Percentiles rank a stretch among this genome's conserved stretches.
Evolutionary conservation across 208 protist species (phyloP).

Genomic region (Wallacemonas sp.): DNA sequence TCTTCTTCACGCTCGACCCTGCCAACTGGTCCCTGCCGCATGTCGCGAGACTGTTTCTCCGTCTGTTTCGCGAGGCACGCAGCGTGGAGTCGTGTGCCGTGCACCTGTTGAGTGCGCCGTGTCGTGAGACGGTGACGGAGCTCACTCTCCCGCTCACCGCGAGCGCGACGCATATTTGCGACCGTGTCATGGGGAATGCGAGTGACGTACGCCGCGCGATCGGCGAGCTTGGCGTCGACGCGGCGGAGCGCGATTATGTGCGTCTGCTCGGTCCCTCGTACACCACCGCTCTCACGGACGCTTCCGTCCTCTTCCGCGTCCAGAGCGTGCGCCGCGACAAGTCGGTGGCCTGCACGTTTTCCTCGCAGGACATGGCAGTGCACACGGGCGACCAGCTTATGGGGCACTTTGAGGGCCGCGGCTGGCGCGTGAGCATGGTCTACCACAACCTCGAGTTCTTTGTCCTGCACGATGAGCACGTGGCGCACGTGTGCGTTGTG

Average conservation of each 20-base stretch:
- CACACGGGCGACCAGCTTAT: slow-evolving; percentile 34
- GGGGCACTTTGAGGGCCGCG: slow-evolving; percentile 17
- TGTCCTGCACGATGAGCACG: slow-evolving; percentile 29
- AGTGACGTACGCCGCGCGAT: slow-evolving; percentile 11
- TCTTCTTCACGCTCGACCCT: slow-evolving; percentile 18
- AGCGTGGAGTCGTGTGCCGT: slow-evolving; percentile 27
- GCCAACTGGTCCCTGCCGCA: background rate
- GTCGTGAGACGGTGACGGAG: slow-evolving; percentile 14
- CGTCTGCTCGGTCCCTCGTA: background rate
- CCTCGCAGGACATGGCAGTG: slow-evolving; percentile 37
- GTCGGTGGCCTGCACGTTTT: slow-evolving; percentile 19
- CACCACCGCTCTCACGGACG: slow-evolving; percentile 12
- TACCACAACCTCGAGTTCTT: slow-evolving; percentile 56
- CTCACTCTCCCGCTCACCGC: slow-evolving; percentile 2
- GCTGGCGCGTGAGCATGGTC: slow-evolving; percentile 53
- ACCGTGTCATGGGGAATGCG: slow-evolving; percentile 17
- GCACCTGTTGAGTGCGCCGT: slow-evolving; percentile 26
- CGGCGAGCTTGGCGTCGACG: background rate
- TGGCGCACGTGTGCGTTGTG: slow-evolving; percentile 24
- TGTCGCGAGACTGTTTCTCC: slow-evolving; percentile 11
- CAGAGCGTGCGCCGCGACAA: slow-evolving; percentile 38
- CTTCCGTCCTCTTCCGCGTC: slow-evolving; percentile 33
- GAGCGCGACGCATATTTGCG: background rate
- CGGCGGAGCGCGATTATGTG: background rate
- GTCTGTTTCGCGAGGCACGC: slow-evolving; percentile 14